Conservation (phyloP, 2,329 filamentous ascomycete species). For the Fonsecaea multimorphosa region DNA sequence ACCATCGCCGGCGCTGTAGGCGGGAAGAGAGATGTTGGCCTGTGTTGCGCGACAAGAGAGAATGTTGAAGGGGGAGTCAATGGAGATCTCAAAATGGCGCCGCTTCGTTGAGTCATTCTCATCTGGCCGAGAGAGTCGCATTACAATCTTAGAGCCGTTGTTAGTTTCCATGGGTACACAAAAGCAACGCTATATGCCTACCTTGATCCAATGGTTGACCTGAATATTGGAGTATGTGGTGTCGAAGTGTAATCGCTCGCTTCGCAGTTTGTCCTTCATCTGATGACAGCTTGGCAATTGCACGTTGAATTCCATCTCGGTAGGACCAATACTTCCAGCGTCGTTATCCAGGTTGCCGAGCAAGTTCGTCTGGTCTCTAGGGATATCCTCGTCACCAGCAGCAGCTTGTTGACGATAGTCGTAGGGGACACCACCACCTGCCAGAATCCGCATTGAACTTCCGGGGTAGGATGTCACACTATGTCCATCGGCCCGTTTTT, state of each 20-base stretch:
- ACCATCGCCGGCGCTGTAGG: conserved; percentile 69
- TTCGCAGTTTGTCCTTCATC: conserved; percentile 74
- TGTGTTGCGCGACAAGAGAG: conserved; percentile 93
- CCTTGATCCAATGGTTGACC: conserved; percentile 96
- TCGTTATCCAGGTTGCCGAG: conserved; percentile 81
- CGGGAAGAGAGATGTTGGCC: conserved; percentile 82
- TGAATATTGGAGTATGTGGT: conserved; percentile 94
- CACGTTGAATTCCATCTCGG: conserved; percentile 93
- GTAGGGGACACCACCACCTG: conserved; percentile 79
- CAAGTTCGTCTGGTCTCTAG: conserved; percentile 69
- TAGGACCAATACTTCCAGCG: conserved; percentile 75
- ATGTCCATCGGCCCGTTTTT: conserved; percentile 82
- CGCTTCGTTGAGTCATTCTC: conserved; percentile 77
- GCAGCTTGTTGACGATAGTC: conserved; percentile 63
- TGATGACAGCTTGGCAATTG: conserved; percentile 87
- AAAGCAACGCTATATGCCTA: conserved; percentile 45
- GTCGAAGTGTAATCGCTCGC: conserved; percentile 77
- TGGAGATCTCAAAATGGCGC: conserved; percentile 93
- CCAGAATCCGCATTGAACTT: conserved; percentile 76
- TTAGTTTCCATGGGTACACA: conserved; percentile 9
- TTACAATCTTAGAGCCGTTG: conserved; percentile 71
- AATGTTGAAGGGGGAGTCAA: conserved; percentile 92
- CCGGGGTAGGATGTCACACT: conserved; percentile 74
- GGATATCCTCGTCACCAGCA: conserved; percentile 60
- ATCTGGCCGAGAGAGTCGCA: conserved; percentile 86